Base-by-base conservation (phyloP, 768 basidiomycete species). In the Collybiopsis confluens region DNA sequence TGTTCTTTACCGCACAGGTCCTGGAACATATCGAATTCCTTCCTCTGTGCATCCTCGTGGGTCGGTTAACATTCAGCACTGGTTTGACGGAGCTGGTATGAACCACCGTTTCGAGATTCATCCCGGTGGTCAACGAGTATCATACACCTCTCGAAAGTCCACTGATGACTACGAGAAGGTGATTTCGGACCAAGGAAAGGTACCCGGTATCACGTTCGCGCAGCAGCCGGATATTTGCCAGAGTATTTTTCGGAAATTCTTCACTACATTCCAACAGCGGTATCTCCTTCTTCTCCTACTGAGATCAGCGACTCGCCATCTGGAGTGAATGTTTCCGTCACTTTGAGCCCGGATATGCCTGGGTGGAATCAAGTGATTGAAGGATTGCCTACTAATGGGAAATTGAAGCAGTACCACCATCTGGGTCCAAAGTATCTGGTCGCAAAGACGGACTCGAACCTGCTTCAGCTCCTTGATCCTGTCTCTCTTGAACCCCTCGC, bases 71-170 rank as follows among this genome's bases (percentile, higher is more conserved):
- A 41, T 68, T 5, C 59, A 65, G 44, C 73, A 73, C 45, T 71
- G 72, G 73, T 74, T 74, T 51, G 73, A 74, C 47, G 73, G 73
- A 24, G 66, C 75, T 44, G 65, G 68, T 16, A 64, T 70, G 56
- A 67, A 67, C 58, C 72, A 74, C 54, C 67, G 69, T 45, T 74
- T 74, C 60, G 67, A 72, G 52, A 71, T 74, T 59, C 57, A 61
- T 24, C 58, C 64, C 0, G 61, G 53, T 18, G 63, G 61, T 5
- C 4, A 60, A n/a, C 13, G 38, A 1, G 69, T 73, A 27, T 50
- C 64, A 27, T 74, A 74, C 58, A 65, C 64, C 36, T 72, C 66
- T 28, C 70, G 67, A 54, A 61, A 59, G 10, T 64, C 65, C 16
- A 54, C 63, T 13, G 66, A 65, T 28, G 64, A 62, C 0, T 61